Percentiles rank a stretch among this genome's conserved stretches.
Evolutionary conservation across 208 protist species (phyloP).

Genomic region (Acanthamoeba culbertsoni): DNA sequence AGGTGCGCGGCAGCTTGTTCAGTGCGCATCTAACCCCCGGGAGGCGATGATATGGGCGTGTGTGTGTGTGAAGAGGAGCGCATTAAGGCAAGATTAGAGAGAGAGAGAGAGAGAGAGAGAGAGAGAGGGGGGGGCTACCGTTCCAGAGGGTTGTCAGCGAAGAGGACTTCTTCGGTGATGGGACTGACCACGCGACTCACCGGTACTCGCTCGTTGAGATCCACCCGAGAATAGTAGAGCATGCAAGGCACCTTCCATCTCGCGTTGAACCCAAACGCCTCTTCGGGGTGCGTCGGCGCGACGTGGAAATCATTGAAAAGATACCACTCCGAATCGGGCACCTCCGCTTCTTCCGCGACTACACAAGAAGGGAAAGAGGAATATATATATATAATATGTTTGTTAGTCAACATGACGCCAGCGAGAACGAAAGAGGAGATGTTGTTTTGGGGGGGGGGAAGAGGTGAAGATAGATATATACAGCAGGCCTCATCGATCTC

Average conservation of each 20-base stretch:
- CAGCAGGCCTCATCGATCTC: neutral
- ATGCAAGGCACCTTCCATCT: conserved; percentile 73
- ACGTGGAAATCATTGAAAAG: conserved; percentile 82
- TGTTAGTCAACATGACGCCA: too few relatives aligned
- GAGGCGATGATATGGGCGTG: too few relatives aligned
- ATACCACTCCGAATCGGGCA: conserved; percentile 66
- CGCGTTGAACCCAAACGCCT: conserved; percentile 71
- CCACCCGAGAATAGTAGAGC: conserved; percentile 61
- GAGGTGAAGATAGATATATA: neutral
- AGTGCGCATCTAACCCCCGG: neutral
- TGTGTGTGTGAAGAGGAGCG: neutral
- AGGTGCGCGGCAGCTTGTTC: conserved; percentile 38
- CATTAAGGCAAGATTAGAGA: too few relatives aligned
- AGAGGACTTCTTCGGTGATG: conserved; percentile 69
- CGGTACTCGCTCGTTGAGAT: neutral
- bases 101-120: too few relatives aligned
- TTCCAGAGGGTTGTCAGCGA: conserved; percentile 43
- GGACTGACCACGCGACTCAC: neutral
- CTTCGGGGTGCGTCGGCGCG: conserved; percentile 34
- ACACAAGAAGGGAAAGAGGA: neutral
- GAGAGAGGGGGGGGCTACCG: neutral
- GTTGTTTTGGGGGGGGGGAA: neutral
- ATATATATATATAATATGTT: neutral
- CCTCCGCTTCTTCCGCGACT: neutral
- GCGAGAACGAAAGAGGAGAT: neutral